These are phyloP conservation scores for Cladosporium sp. DNA, from an alignment of 2,329 filamentous ascomycete species.

Conservation along the genomic window DNA sequence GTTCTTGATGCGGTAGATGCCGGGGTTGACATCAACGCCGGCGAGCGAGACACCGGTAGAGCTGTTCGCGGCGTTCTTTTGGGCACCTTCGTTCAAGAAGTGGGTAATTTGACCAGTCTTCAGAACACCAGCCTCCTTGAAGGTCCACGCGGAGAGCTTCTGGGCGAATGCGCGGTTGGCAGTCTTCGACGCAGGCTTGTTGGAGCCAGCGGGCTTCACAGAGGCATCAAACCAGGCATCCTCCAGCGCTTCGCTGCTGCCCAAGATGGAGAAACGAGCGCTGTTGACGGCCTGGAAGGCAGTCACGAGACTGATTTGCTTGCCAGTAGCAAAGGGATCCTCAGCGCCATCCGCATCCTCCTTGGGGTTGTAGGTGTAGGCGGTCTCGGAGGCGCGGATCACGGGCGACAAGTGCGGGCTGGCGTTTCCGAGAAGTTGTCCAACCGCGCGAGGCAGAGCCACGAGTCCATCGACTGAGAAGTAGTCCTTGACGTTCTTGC, in stretches of 20 bases:
- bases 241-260: conserved; percentile 82
- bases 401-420: conserved; percentile 78
- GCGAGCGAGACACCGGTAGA: conserved; percentile 35
- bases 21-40: conserved; percentile 66
- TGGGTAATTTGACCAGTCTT: conserved; percentile 83
- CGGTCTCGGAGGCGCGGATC: conserved; percentile 76
- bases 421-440: conserved; percentile 75
- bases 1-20: conserved; percentile 93
- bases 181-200: conserved; percentile 61
- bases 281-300: conserved; percentile 90
- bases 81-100: conserved; percentile 58
- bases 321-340: conserved; percentile 80
- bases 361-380: conserved; percentile 93
- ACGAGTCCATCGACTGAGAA: conserved; percentile 71
- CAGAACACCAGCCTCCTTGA: conserved; percentile 89
- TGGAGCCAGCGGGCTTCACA: conserved; percentile 58
- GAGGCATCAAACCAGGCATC: conserved; percentile 85
- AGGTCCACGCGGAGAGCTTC: conserved; percentile 88
- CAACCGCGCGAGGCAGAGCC: conserved; percentile 78
- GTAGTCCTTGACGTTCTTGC: conserved; percentile 71
- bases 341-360: conserved; percentile 72
- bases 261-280: conserved; percentile 81
- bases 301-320: conserved; percentile 82
- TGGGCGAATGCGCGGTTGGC: conserved; percentile 84
- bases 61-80: conserved; percentile 35